Base-by-base conservation (phyloP, 306 rosid genomes). In the Vigna angularis region DNA sequence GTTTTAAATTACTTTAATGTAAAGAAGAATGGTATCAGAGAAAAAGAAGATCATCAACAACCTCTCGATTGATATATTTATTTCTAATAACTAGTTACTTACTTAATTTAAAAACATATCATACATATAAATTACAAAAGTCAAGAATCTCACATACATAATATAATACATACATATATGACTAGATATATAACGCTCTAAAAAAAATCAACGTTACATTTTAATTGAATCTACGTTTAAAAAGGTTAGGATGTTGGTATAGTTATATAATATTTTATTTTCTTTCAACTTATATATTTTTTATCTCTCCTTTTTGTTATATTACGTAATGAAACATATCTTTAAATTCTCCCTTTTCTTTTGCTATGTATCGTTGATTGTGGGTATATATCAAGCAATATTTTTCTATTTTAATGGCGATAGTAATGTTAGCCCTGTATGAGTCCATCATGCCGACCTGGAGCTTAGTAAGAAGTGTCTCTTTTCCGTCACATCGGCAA, bases 381-480 rank as follows among this genome's bases (percentile, higher is more conserved):
- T 58, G 56, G 61, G 62, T 73, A 16, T 70, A 24, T 59, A 28
- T 59, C 18, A 59, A 6, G 18, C 40, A 26, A 26, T 26, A 59
- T 5, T 59, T 59, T 59, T 59, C 38, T 61, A 36, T 52, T 78
- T 70, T 62, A 79, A 74, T 79, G 62, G 30, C 3, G 80, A 85
- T 81, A 86, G 50, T 17, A 84, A 78, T 66, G 69, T 49, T 69
- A 78, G 63, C 89, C 62, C 70, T 85, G 86, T 83, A 79, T 90
- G 85, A 84, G 66, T 57, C 70, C 90, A 91, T 77, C 63, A 86
- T 73, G 79, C 87, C 85, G 79, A 90, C 74, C 62, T 86, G 94
- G 93, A 88, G 76, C 85, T 64, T 81, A 79, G 79, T 83, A 61
- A 90, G 92, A 88, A 88, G 32, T 83, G 82, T 76, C 89, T 87